Percentiles rank a stretch among this genome's conserved stretches.
Evolutionary conservation across 345 rosid species (phyloP).

Genomic region (Moricandia arvensis): DNA sequence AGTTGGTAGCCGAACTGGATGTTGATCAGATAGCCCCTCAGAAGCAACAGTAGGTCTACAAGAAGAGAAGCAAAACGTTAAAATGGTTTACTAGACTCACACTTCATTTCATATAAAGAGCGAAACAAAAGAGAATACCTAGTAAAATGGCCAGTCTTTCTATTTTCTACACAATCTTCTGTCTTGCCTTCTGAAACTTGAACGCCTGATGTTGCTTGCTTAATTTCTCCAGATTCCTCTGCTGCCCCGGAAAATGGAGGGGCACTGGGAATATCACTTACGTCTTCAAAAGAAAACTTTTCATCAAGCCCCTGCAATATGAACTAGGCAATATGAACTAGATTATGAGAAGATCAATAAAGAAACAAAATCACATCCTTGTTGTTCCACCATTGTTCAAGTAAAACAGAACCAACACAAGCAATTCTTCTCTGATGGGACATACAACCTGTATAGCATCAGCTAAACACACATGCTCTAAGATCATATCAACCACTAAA

Average conservation of each 20-base stretch:
- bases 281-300: slow-evolving; percentile 46
- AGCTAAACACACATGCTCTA: background rate
- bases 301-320: slow-evolving; percentile 50
- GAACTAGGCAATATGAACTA: slow-evolving; percentile 25
- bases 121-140: slow-evolving; percentile 45
- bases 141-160: slow-evolving; percentile 45
- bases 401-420: background rate
- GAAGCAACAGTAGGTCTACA: slow-evolving; percentile 49
- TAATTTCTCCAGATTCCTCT: slow-evolving; percentile 57
- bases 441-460: background rate
- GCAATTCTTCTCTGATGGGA: background rate
- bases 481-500: too few relatives aligned
- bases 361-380: background rate
- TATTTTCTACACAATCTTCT: slow-evolving; percentile 42
- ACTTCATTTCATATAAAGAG: background rate
- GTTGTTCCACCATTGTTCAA: background rate
- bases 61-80: slow-evolving; percentile 22
- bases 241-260: slow-evolving; percentile 69
- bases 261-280: slow-evolving; percentile 74
- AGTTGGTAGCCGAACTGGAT: slow-evolving; percentile 74
- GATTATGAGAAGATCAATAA: slow-evolving; percentile 14
- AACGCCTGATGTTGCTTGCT: slow-evolving; percentile 30
- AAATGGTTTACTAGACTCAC: slow-evolving; percentile 5
- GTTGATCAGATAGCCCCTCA: slow-evolving; percentile 54
- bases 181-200: slow-evolving; percentile 39